phyloP scores from a whole-genome alignment of 1,284 basidiomycete genomes.

The Albatrellus sp. region DNA sequence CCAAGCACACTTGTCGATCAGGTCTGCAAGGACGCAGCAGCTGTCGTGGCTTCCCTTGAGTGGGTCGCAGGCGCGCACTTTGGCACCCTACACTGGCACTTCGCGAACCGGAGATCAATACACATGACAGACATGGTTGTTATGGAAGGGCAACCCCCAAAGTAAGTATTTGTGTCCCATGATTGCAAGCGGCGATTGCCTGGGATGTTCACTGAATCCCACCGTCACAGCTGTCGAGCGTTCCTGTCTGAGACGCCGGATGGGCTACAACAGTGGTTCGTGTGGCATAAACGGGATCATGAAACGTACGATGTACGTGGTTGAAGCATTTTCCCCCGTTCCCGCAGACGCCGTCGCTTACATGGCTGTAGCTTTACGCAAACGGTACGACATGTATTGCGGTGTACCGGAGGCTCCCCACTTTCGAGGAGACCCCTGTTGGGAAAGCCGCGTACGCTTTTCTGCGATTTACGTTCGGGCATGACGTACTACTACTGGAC shows the following conservation, averaged over 20 bases:
- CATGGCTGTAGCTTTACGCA: not conserved
- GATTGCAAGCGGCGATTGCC: too few relatives aligned
- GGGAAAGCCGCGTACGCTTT: conserved; percentile 37
- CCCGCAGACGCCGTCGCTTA: too few relatives aligned
- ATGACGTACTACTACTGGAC: conserved; percentile 48
- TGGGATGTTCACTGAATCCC: too few relatives aligned
- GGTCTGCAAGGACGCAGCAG: too few relatives aligned
- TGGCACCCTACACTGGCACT: not conserved
- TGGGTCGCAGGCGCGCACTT: not conserved
- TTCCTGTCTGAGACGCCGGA: conserved; percentile 36
- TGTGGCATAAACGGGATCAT: conserved; percentile 15
- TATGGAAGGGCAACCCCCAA: not conserved
- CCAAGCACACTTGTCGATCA: too few relatives aligned
- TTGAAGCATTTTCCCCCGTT: too few relatives aligned
- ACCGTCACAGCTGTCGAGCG: conserved; percentile 34
- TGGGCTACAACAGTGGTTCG: conserved; percentile 37
- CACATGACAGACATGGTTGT: not conserved
- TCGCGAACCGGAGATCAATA: not conserved
- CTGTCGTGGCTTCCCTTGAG: not conserved
- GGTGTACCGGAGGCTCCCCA: conserved; percentile 18
- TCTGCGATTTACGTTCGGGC: conserved; percentile 48
- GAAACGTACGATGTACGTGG: too few relatives aligned
- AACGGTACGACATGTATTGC: not conserved
- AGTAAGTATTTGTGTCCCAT: not conserved
- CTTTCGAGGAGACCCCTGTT: conserved; percentile 16